Evolutionary conservation across 2,329 filamentous ascomycete species (phyloP), one percentile per base, ranked within the genome.

Genomic region (Magnaporthales sp.): DNA sequence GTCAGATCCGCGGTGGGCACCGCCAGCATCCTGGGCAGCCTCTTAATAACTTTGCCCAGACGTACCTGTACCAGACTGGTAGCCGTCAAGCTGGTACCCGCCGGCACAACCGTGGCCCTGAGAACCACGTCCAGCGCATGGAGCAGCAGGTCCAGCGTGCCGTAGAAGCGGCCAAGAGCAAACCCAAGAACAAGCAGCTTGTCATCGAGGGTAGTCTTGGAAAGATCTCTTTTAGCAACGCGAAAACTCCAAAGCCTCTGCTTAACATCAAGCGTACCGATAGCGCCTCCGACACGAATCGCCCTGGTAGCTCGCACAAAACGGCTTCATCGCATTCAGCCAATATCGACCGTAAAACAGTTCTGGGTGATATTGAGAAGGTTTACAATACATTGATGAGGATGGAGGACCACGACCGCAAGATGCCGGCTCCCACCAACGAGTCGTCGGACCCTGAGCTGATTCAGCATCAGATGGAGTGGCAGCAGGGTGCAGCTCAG

Each of bases 121-220:
- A 99, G 76, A 99, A 97, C 75, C 95, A 99, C 74, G 92, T 98
- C 80, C 95, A 98, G 76, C 90, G 95, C 66, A 99, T 99, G 95
- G 94, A 99, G 77, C 95, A 99, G 78, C 95, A 99, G 77, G 96
- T 99, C 13, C 94, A 97, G 76, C 89, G 95, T 67, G 95, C 95
- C 27, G 95, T 99, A 0, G 95, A 99, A 75, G 95, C 95, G 0
- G 95, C 95, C 65, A 99, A 98, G 81, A 92, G 93, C 68, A 94
- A 96, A 78, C 95, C 95, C 13, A 99, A 99, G 83, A 97, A 96
- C 75, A 96, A 96, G 74, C 93, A 97, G 76, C 84, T 99, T 9
- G 93, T 98, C 24, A 94, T 99, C 68, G 94, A 97, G 75, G 95
- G 95, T 29, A 97, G 93, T 74, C 80, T 99, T 64, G 95, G 95